A percentile compares a stretch with the other conserved stretches of the same genome.
These are phyloP conservation scores for Monosporascus sp. DNA, from an alignment of 2,329 filamentous ascomycete genomes.

Conservation along the genomic window DNA sequence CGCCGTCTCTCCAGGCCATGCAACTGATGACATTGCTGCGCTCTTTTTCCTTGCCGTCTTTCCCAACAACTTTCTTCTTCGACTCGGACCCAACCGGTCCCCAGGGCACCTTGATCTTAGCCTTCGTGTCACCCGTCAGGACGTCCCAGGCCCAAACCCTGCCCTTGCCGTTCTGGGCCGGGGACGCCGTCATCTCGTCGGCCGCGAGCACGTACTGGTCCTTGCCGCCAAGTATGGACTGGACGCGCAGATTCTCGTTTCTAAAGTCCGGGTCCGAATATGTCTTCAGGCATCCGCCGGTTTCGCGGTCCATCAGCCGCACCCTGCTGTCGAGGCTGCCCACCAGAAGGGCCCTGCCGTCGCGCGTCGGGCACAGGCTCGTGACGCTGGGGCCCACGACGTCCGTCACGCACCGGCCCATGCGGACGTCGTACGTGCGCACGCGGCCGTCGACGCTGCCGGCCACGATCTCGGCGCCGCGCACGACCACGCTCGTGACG, in stretches of 20 bases:
- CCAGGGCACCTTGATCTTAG: constrained; percentile 56
- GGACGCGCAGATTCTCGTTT: constrained; percentile 69
- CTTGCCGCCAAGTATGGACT: constrained; percentile 67
- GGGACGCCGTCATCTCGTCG: constrained; percentile 55
- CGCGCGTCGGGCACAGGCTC: constrained; percentile 63
- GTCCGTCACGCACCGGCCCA: constrained; percentile 66
- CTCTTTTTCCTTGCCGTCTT: constrained; percentile 55
- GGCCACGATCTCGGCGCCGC: constrained; percentile 56
- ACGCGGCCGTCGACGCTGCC: constrained; percentile 83
- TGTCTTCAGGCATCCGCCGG: constrained; percentile 66
- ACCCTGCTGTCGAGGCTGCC: constrained; percentile 71
- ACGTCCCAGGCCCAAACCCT: constrained; percentile 79
- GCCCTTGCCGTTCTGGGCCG: constrained; percentile 43
- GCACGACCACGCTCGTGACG: constrained; percentile 46
- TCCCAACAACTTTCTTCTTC: constrained; percentile 49
- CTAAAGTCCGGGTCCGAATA: constrained; percentile 55
- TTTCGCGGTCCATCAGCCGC: constrained; percentile 73
- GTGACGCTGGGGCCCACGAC: constrained; percentile 69
- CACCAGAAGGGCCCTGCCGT: constrained; percentile 70
- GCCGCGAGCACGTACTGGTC: constrained; percentile 78
- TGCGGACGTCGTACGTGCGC: constrained; percentile 75
- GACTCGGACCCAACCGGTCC: constrained; percentile 43
- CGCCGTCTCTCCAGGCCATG: constrained; percentile 56
- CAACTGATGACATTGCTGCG: constrained; percentile 57
- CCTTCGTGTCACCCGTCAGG: constrained; percentile 62